Percentiles rank a stretch among this genome's conserved stretches.
These are phyloP conservation scores for Torulaspora pretoriensis DNA, from an alignment of 1,139 yeast species.

Conservation along the genomic window DNA sequence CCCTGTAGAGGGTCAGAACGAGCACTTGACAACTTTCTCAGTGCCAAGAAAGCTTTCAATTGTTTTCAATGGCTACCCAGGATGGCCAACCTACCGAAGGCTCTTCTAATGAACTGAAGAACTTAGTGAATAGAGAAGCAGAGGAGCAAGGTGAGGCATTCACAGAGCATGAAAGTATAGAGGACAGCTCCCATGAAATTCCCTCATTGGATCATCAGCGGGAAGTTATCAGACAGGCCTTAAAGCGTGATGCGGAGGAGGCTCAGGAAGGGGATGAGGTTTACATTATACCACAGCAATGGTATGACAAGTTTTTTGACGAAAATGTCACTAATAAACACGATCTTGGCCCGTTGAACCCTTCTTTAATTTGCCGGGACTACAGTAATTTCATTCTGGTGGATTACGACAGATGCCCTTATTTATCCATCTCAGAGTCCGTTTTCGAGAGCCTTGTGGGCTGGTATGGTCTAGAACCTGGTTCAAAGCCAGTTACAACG, in stretches of 20 bases:
- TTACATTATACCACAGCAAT: conserved; percentile 38
- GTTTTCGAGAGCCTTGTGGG: conserved; percentile 44
- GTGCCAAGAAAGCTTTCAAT: background rate
- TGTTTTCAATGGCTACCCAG: conserved; percentile 1
- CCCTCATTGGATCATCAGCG: conserved; percentile 16
- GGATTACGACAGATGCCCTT: conserved; percentile 33
- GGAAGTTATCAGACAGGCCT: conserved; percentile 11
- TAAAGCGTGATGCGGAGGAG: conserved; percentile 12
- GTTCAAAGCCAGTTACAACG: conserved; percentile 46
- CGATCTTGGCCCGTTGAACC: conserved; percentile 39
- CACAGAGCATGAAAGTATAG: background rate
- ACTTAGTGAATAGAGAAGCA: background rate
- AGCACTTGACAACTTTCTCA: background rate
- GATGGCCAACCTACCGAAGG: background rate
- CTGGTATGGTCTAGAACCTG: conserved; percentile 53
- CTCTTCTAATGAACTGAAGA: background rate
- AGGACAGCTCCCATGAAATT: background rate
- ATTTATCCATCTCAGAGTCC: conserved; percentile 40
- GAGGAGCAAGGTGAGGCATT: background rate
- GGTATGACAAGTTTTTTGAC: conserved; percentile 38
- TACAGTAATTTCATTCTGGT: conserved; percentile 35
- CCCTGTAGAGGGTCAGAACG: background rate
- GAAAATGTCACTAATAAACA: conserved; percentile 20
- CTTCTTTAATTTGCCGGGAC: conserved; percentile 32
- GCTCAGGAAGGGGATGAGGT: conserved; percentile 37